Percentiles rank a stretch among this genome's conserved stretches.
Evolutionary conservation across 1,139 yeast genomes (phyloP).

Genomic region (Meyerozyma athensensis): DNA sequence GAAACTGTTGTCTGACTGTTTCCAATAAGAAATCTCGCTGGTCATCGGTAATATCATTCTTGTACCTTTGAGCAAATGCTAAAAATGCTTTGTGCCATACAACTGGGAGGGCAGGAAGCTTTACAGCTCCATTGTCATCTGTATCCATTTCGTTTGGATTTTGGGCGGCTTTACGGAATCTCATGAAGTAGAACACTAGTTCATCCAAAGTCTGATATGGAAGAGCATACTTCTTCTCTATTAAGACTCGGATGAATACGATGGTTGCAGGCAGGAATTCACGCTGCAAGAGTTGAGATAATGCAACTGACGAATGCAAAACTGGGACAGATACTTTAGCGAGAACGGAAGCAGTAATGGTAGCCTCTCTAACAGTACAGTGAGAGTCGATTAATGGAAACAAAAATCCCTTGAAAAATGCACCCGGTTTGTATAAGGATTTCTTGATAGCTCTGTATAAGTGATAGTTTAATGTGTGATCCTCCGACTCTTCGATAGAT

Average conservation of each 20-base stretch:
- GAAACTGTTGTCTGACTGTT: conserved; percentile 86
- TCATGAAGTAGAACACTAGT: conserved; percentile 90
- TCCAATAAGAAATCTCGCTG: conserved; percentile 92
- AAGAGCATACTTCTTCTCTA: conserved; percentile 92
- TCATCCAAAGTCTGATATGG: conserved; percentile 97
- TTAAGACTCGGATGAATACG: conserved; percentile 79
- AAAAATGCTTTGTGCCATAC: conserved; percentile 97
- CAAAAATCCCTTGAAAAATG: conserved; percentile 92
- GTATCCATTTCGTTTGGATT: conserved; percentile 30
- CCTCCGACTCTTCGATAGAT: conserved; percentile 74
- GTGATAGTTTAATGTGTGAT: conserved; percentile 76
- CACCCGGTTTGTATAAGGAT: conserved; percentile 93
- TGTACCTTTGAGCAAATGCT: conserved; percentile 91
- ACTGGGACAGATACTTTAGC: conserved; percentile 90
- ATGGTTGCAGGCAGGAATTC: conserved; percentile 88
- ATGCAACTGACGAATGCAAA: conserved; percentile 92
- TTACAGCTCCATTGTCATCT: conserved; percentile 26
- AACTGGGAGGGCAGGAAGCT: conserved; percentile 75
- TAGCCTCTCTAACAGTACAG: conserved; percentile 89
- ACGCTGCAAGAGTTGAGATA: conserved; percentile 75
- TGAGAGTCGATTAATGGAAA: conserved; percentile 83
- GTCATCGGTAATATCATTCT: conserved; percentile 95
- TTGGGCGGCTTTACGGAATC: conserved; percentile 61
- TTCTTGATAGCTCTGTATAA: conserved; percentile 88
- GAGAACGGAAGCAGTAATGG: conserved; percentile 89